These are phyloP conservation scores for Zasmidium angulare DNA, from an alignment of 2,329 filamentous ascomycete species.

Conservation along the genomic window DNA sequence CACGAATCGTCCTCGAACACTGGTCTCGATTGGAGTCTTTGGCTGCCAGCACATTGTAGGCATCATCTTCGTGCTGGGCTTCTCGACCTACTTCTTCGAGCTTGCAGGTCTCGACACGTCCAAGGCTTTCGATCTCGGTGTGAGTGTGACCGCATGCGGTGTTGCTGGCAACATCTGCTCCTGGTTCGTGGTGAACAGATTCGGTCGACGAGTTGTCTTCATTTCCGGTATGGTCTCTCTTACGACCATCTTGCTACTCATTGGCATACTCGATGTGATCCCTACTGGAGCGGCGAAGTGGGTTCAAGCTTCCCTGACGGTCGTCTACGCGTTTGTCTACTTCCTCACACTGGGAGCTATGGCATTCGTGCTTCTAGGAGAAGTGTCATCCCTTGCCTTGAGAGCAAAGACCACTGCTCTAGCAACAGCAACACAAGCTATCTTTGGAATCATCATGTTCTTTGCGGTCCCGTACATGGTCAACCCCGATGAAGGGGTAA, in stretches of 20 bases:
- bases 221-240: constrained; percentile 70
- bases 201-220: constrained; percentile 73
- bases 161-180: constrained; percentile 76
- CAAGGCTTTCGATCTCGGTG: constrained; percentile 43
- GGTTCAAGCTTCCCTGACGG: constrained; percentile 40
- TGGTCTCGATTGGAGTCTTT: constrained; percentile 51
- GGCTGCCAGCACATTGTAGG: constrained; percentile 45
- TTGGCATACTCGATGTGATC: constrained; percentile 39
- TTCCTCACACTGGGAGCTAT: no score
- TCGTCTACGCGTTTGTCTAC: constrained; percentile 55
- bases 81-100: constrained; percentile 47
- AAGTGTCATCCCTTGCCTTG: no score
- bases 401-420: no score
- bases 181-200: constrained; percentile 71
- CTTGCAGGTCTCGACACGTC: constrained; percentile 44
- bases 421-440: no score
- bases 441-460: no score
- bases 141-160: constrained; percentile 61
- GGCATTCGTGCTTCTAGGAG: no score
- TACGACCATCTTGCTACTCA: constrained; percentile 66
- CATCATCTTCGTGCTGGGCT: constrained; percentile 43
- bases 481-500: no score
- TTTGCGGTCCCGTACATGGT: no score
- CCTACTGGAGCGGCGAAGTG: constrained; percentile 18
- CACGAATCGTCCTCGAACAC: constrained; percentile 47